phyloP scores from a whole-genome alignment of 805 yeast species.

The Teunomyces gatunensis region DNA sequence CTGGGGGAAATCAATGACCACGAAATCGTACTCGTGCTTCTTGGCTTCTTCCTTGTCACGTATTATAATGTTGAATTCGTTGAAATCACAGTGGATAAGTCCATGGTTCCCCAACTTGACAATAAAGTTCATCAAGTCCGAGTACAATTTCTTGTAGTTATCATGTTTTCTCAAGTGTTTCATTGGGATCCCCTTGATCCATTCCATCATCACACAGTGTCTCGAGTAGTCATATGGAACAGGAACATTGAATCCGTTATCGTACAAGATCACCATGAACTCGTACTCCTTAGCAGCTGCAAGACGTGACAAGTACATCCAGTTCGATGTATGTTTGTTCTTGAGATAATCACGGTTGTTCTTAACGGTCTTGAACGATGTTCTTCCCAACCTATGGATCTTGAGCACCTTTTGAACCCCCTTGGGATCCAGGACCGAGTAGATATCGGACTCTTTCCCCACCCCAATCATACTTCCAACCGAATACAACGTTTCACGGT shows the following conservation, averaged over 20 bases:
- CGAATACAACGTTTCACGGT: constrained; percentile 68
- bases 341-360: constrained; percentile 89
- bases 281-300: constrained; percentile 93
- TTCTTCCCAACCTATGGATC: constrained; percentile 90
- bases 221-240: constrained; percentile 84
- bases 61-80: constrained; percentile 93
- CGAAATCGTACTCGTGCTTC: constrained; percentile 61
- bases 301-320: constrained; percentile 89
- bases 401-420: constrained; percentile 74
- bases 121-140: constrained; percentile 82
- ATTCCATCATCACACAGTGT: constrained; percentile 91
- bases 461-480: constrained; percentile 90
- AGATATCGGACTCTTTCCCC: constrained; percentile 96
- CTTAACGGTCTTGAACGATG: constrained; percentile 88
- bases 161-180: constrained; percentile 71
- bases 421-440: constrained; percentile 66
- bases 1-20: constrained; percentile 97
- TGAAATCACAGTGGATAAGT: constrained; percentile 94
- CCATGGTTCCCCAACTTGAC: constrained; percentile 85
- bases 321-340: constrained; percentile 69
- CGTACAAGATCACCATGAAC: constrained; percentile 74
- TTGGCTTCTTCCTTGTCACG: constrained; percentile 54
- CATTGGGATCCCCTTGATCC: constrained; percentile 89
- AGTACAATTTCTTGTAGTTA: constrained; percentile 69
- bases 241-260: constrained; percentile 83